Conservation (phyloP, 495 filamentous ascomycete genomes). For the Trichodelitschia bisporula region DNA sequence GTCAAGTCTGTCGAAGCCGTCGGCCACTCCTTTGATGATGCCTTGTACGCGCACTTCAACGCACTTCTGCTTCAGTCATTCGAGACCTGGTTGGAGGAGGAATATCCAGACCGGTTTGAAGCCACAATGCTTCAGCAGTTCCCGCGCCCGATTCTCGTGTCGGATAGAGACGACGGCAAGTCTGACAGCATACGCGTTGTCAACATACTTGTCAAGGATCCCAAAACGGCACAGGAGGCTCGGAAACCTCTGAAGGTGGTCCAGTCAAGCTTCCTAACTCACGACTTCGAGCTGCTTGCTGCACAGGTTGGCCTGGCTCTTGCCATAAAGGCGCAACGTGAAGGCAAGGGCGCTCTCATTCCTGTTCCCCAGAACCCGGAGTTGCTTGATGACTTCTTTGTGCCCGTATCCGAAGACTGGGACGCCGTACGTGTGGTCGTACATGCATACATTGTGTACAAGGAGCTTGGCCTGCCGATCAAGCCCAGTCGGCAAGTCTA, state of each 20-base stretch:
- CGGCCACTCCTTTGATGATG: conserved; percentile 67
- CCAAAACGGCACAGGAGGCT: conserved; percentile 23
- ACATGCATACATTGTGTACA: conserved; percentile 29
- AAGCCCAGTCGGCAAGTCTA: conserved; percentile 10
- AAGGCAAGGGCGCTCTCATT: not conserved
- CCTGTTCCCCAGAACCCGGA: conserved; percentile 1
- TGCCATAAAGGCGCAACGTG: not conserved
- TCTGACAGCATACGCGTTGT: conserved; percentile 25
- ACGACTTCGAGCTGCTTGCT: not conserved
- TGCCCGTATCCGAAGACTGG: conserved; percentile 19
- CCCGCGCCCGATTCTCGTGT: conserved; percentile 26
- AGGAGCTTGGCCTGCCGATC: conserved; percentile 15
- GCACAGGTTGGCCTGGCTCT: not conserved
- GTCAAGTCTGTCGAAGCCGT: conserved; percentile 47
- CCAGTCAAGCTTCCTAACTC: not conserved
- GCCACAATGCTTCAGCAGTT: conserved; percentile 19
- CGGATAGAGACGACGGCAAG: conserved; percentile 25
- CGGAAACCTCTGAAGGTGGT: conserved; percentile 22
- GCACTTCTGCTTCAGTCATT: conserved; percentile 46
- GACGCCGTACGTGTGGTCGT: conserved; percentile 32
- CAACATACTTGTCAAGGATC: conserved; percentile 22
- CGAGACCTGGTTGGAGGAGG: conserved; percentile 29
- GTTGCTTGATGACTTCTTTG: conserved; percentile 3
- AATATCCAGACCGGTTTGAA: conserved; percentile 20
- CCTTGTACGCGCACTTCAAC: conserved; percentile 78